Percentiles rank a stretch among this genome's conserved stretches.
Conservation (phyloP, 208 protist genomes). For the Trypanosoma theileri region DNA sequence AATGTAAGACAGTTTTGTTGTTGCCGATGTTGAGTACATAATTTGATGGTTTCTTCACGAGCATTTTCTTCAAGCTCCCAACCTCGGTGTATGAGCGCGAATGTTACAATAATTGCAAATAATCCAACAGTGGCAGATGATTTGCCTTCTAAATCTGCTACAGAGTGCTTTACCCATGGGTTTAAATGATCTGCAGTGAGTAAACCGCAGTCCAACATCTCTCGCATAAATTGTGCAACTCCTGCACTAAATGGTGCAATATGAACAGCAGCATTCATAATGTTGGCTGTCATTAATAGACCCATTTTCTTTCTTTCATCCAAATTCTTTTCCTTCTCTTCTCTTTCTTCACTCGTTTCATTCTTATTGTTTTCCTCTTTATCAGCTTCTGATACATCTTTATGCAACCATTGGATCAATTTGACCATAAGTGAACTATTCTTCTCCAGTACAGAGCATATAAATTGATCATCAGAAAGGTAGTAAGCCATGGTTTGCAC, state of each 20-base stretch:
- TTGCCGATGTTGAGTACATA: constrained; percentile 24
- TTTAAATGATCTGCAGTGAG: constrained; percentile 36
- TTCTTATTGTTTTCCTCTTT: neutral
- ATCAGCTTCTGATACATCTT: neutral
- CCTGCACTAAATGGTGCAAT: constrained; percentile 35
- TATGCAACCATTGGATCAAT: constrained; percentile 25
- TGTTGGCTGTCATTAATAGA: constrained; percentile 8
- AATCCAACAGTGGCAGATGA: constrained; percentile 23
- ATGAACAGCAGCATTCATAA: constrained; percentile 43
- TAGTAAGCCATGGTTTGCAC: constrained; percentile 2
- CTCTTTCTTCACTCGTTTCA: neutral
- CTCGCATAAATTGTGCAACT: constrained; percentile 59
- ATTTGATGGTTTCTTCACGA: constrained; percentile 9
- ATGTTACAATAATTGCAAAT: constrained; percentile 46
- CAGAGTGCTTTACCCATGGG: constrained; percentile 39
- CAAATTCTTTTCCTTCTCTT: neutral
- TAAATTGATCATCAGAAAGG: constrained; percentile 14
- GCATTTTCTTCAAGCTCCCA: constrained; percentile 24
- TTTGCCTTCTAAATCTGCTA: constrained; percentile 26
- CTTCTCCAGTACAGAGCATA: constrained; percentile 15
- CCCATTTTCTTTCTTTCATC: neutral
- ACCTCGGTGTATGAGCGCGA: constrained; percentile 30
- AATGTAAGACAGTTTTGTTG: constrained; percentile 23
- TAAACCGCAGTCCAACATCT: constrained; percentile 36
- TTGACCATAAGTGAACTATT: constrained; percentile 21